Evolutionary conservation across 75 land plant genomes (phyloP), one percentile per base, ranked within the genome.

Genomic region (Pseudotsuga menziesii): DNA sequence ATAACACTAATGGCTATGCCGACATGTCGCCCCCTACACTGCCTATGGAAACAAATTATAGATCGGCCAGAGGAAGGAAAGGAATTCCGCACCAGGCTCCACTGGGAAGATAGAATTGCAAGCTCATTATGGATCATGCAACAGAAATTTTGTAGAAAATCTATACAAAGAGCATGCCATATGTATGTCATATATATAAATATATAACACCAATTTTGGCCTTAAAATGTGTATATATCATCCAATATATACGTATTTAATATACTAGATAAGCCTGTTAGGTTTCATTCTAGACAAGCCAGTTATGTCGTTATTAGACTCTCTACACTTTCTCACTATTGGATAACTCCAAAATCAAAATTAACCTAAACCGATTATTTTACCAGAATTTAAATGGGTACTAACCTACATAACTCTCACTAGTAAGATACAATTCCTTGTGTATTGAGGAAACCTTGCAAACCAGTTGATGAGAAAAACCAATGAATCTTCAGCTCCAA

Each of bases 321-420:
- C n/a, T n/a, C n/a, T n/a, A n/a, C n/a, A n/a, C n/a, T n/a, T n/a
- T n/a, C n/a, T n/a, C n/a, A n/a, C n/a, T n/a, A n/a, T n/a, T n/a
- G n/a, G n/a, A n/a, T n/a, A n/a, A 57, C 58, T 57, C 15, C 15
- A 57, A 15, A 57, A 57, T 9, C 58, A 57, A 15, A 57, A 57
- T 9, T 8, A 59, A 59, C 0, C 4, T 19, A 19, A 19, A 19
- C 22, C 1, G 8, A 59, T 0, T 59, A 59, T 3, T 19, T 17
- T 59, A 19, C 16, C 22, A 59, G 4, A n/a, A 59, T 19, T 22
- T 5, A 44, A 44, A 8, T 1, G 0, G 8, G 23, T 35, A 22
- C 83, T 29, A 57, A 86, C 99, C 99, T 81, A 90, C 99, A 88
- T 96, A 96, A 61, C 99, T 96, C 83, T 96, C 99, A 62, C 99